phyloP scores from a whole-genome alignment of 129 eudicot species.

The Lactuca sativa region DNA sequence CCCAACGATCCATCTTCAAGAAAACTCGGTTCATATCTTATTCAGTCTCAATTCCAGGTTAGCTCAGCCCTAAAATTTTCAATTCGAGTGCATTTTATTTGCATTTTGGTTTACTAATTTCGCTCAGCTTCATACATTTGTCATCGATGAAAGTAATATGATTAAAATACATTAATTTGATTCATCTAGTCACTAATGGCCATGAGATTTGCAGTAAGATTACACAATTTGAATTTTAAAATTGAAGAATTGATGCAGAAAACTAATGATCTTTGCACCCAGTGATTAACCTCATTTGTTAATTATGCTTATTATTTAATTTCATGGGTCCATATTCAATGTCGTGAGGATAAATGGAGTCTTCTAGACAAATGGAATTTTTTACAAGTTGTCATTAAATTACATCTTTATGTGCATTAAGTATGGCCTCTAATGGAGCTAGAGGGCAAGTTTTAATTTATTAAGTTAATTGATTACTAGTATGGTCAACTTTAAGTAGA shows the following conservation, averaged over 20 bases:
- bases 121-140: not conserved
- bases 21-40: constrained; percentile 73
- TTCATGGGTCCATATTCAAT: constrained; percentile 4
- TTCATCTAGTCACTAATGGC: constrained; percentile 1
- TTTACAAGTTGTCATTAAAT: constrained; percentile 17
- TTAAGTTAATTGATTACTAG: not conserved
- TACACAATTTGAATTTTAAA: constrained; percentile 9
- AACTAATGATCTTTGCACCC: not conserved
- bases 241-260: constrained; percentile 3
- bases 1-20: constrained; percentile 59
- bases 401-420: constrained; percentile 6
- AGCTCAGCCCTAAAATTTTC: not conserved
- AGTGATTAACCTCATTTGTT: not conserved
- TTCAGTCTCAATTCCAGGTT: constrained; percentile 89
- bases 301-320: not conserved
- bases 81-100: not conserved
- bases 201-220: constrained; percentile 1
- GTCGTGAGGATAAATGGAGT: not conserved
- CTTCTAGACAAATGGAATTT: not conserved
- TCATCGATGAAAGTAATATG: constrained; percentile 2
- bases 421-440: constrained; percentile 23
- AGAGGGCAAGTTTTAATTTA: constrained; percentile 13
- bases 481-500: constrained; percentile 11
- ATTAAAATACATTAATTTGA: constrained; percentile 6
- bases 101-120: not conserved